phyloP scores from a whole-genome alignment of 257 asterid species.

The Vinca minor region DNA sequence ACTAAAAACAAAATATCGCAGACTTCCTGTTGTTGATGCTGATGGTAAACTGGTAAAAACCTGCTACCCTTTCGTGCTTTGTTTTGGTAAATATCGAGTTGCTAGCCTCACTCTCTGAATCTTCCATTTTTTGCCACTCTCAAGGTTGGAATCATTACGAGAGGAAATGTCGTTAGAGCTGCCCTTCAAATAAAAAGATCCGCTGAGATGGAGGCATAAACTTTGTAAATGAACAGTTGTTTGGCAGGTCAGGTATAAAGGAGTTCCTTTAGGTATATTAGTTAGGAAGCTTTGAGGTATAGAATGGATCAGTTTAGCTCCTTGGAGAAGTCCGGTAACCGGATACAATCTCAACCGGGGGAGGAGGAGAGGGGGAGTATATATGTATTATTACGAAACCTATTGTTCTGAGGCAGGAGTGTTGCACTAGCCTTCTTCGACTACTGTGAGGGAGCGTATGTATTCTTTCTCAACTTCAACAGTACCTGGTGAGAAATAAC shows the following conservation, averaged over 20 bases:
- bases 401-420: too few species aligned
- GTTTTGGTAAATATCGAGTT: neutral
- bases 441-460: too few species aligned
- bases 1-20: constrained; percentile 66
- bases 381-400: too few species aligned
- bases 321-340: too few species aligned
- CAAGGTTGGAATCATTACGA: constrained; percentile 41
- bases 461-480: too few species aligned
- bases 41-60: constrained; percentile 71
- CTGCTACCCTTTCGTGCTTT: constrained; percentile 4
- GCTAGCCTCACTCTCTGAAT: constrained; percentile 1
- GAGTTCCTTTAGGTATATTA: too few species aligned
- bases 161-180: constrained; percentile 48
- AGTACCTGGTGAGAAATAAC: too few species aligned
- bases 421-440: too few species aligned
- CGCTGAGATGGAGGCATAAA: constrained; percentile 16
- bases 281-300: neutral
- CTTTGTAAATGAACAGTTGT: neutral
- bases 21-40: constrained; percentile 71
- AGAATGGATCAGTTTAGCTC: neutral
- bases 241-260: constrained; percentile 1
- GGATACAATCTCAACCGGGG: neutral
- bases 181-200: constrained; percentile 42
- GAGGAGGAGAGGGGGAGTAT: too few species aligned
- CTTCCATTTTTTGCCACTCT: neutral